These are phyloP conservation scores for Dovyalis caffra DNA, from an alignment of 345 rosid species.

Conservation along the genomic window DNA sequence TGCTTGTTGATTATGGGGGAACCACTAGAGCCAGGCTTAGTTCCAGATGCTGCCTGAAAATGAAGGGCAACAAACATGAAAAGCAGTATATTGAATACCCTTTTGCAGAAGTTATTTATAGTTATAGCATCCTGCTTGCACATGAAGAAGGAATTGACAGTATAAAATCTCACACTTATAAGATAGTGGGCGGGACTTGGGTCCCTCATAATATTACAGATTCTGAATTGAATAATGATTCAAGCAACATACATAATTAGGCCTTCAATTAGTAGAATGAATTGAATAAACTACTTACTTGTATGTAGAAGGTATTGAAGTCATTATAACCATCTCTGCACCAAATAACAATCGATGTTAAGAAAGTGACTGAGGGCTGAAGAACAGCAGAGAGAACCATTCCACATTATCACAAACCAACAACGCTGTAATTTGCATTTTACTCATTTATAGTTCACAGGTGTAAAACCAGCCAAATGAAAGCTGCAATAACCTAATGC, in stretches of 20 bases:
- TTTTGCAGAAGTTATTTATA: too few species aligned
- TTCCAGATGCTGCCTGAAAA: slow-evolving; percentile 92
- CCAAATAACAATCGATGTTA: slow-evolving; percentile 29
- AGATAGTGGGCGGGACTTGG: not conserved
- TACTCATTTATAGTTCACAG: not conserved
- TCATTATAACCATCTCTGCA: slow-evolving; percentile 99
- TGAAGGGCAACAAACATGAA: slow-evolving; percentile 6
- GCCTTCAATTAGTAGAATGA: not conserved
- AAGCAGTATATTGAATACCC: not conserved
- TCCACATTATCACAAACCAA: not conserved
- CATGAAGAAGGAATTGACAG: too few species aligned
- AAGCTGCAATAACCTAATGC: not conserved
- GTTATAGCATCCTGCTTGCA: too few species aligned
- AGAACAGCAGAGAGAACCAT: not conserved
- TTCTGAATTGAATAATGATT: not conserved
- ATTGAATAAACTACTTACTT: slow-evolving; percentile 54
- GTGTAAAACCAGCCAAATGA: not conserved
- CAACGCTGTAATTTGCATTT: too few species aligned
- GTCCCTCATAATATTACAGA: too few species aligned
- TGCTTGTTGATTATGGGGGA: slow-evolving; percentile 95
- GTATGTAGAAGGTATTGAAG: slow-evolving; percentile 97
- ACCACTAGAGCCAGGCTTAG: slow-evolving; percentile 98
- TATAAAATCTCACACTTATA: too few species aligned
- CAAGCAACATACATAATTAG: not conserved
- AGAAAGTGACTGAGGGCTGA: slow-evolving; percentile 1